A percentile compares a stretch with the other conserved stretches of the same genome.
Evolutionary conservation across 805 yeast genomes (phyloP).

Genomic region (Wickerhamiella hasegawae): DNA sequence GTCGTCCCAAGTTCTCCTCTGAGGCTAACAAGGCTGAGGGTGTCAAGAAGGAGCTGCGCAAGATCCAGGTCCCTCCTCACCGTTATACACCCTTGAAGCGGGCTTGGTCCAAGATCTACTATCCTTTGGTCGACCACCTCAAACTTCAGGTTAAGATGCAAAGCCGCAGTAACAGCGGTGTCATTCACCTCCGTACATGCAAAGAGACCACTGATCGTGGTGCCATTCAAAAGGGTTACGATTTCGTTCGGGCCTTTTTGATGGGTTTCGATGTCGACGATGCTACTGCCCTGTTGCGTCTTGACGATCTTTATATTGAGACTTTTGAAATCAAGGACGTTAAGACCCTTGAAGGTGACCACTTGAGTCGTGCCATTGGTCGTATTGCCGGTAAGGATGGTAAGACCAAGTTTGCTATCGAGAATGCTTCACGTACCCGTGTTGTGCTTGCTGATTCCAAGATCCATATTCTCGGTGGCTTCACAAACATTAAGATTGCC

Average conservation of each 20-base stretch:
- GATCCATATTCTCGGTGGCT: constrained; percentile 93
- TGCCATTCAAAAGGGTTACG: constrained; percentile 96
- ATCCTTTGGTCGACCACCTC: constrained; percentile 88
- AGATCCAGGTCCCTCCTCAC: constrained; percentile 91
- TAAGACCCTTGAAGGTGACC: constrained; percentile 89
- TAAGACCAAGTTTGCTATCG: constrained; percentile 95
- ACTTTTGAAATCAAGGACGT: constrained; percentile 96
- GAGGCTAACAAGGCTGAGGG: constrained; percentile 45
- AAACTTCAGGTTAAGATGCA: constrained; percentile 95
- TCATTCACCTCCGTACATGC: constrained; percentile 71
- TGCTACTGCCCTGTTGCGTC: constrained; percentile 81
- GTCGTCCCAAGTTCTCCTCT: constrained; percentile 75
- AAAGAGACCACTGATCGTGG: constrained; percentile 77
- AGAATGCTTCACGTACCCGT: constrained; percentile 95
- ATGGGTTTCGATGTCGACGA: constrained; percentile 95
- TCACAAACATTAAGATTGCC: constrained; percentile 96
- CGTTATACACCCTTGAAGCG: constrained; percentile 87
- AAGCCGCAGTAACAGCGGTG: constrained; percentile 27
- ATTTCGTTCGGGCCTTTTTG: constrained; percentile 87
- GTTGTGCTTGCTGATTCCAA: constrained; percentile 94
- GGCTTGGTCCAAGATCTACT: constrained; percentile 87
- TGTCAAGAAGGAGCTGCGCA: constrained; percentile 73
- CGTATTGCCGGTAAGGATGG: constrained; percentile 99
- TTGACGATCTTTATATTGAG: constrained; percentile 93
- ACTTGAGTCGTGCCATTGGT: constrained; percentile 95